Conservation (phyloP, 2,329 filamentous ascomycete genomes). For the Penicillium sp. region DNA sequence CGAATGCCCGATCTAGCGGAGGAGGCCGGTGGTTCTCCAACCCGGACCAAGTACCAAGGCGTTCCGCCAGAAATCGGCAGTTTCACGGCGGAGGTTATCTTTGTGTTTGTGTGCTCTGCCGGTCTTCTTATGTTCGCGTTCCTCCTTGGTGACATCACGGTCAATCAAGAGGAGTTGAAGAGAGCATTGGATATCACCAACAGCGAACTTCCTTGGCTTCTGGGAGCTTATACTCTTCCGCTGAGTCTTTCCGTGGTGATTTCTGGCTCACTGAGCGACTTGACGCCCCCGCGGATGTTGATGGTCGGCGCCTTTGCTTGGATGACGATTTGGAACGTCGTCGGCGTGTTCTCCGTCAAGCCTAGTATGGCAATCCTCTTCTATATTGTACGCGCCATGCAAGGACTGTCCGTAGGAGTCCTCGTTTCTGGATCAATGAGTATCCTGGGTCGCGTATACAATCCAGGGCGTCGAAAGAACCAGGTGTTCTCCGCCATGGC, state of each 20-base stretch:
- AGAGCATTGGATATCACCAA: constrained; percentile 27
- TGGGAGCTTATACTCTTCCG: constrained; percentile 39
- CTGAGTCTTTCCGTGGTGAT: constrained; percentile 40
- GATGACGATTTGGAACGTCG: constrained; percentile 39
- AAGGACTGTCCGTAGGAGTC: constrained; percentile 49
- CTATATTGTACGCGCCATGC: constrained; percentile 34
- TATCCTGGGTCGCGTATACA: constrained; percentile 44
- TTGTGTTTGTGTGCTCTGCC: constrained; percentile 16
- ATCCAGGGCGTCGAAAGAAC: constrained; percentile 40
- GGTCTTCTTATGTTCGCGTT: constrained; percentile 15
- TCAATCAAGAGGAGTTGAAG: constrained; percentile 16
- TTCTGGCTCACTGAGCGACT: constrained; percentile 32
- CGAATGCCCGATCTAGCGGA: constrained; percentile 14
- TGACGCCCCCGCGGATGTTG: constrained; percentile 34
- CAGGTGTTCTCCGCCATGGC: constrained; percentile 38
- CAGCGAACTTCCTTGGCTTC: constrained; percentile 39
- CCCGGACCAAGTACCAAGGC: constrained; percentile 7
- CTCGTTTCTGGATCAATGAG: constrained; percentile 48
- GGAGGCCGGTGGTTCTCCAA: constrained; percentile 7
- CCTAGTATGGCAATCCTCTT: constrained; percentile 27
- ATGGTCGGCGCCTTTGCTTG: constrained; percentile 31
- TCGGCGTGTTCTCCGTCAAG: constrained; percentile 31
- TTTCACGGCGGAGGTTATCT: constrained; percentile 16
- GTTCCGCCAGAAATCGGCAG: constrained; percentile 13
- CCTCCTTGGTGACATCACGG: constrained; percentile 15